phyloP scores from a whole-genome alignment of 345 rosid genomes.

The Citrus medica region DNA sequence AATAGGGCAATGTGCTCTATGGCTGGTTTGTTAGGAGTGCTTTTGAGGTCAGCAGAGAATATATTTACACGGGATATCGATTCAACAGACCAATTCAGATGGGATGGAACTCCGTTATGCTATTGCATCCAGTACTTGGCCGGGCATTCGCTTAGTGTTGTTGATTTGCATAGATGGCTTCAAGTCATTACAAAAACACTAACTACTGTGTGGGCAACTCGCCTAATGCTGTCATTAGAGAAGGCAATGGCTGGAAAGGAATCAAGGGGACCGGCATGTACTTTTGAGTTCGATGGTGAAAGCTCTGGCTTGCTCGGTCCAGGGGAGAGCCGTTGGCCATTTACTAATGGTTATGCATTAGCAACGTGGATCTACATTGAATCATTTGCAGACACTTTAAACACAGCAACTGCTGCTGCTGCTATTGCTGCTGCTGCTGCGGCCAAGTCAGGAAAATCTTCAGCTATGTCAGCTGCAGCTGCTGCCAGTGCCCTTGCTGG shows the following conservation, averaged over 20 bases:
- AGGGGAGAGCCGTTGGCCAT: conserved; percentile 99
- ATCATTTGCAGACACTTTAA: conserved; percentile 98
- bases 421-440: conserved; percentile 99
- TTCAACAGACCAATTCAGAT: conserved; percentile 39
- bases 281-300: conserved; percentile 99
- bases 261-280: conserved; percentile 86
- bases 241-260: conserved; percentile 92
- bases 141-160: conserved; percentile 84
- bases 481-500: conserved; percentile 99
- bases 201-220: conserved; percentile 64
- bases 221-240: conserved; percentile 77
- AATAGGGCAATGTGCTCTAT: conserved; percentile 96
- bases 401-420: conserved; percentile 95
- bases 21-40: conserved; percentile 88
- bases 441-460: conserved; percentile 95
- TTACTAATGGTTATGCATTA: conserved; percentile 89
- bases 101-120: conserved; percentile 79
- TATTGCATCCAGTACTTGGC: conserved; percentile 84
- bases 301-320: conserved; percentile 99
- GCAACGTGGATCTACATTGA: conserved; percentile 98
- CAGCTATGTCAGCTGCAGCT: conserved; percentile 99
- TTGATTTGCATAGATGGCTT: conserved; percentile 80
- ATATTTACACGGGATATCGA: conserved; percentile 62
- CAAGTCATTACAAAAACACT: conserved; percentile 63
- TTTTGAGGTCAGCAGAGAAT: conserved; percentile 80